Conservation (phyloP, 257 asterid genomes). For the Petunia axillaris region DNA sequence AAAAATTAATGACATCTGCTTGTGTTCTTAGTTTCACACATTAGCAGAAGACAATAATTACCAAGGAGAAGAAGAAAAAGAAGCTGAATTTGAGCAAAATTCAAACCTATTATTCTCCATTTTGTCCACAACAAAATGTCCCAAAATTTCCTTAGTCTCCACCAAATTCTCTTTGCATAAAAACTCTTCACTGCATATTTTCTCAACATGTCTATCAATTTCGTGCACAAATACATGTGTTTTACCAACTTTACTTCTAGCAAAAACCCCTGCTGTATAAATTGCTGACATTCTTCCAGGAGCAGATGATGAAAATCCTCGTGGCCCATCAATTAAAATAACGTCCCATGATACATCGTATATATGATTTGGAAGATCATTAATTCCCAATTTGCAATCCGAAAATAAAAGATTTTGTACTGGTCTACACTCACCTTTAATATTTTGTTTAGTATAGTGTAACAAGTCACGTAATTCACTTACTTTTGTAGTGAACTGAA, state of each 20-base stretch:
- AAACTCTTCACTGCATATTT: slow-evolving; percentile 63
- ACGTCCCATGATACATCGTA: slow-evolving; percentile 92
- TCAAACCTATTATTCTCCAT: slow-evolving; percentile 38
- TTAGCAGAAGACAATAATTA: slow-evolving; percentile 23
- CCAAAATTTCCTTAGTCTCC: slow-evolving; percentile 48
- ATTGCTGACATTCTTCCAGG: slow-evolving; percentile 84
- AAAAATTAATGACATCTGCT: no score
- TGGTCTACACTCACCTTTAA: slow-evolving; percentile 57
- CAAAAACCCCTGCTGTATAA: slow-evolving; percentile 77
- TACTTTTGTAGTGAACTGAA: slow-evolving; percentile 62
- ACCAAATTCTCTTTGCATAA: slow-evolving; percentile 64
- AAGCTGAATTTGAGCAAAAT: slow-evolving; percentile 49
- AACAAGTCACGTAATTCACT: slow-evolving; percentile 63
- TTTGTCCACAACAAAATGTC: slow-evolving; percentile 67
- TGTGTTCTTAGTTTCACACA: background rate
- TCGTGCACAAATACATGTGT: slow-evolving; percentile 84
- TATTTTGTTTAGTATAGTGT: slow-evolving; percentile 49
- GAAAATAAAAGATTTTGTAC: slow-evolving; percentile 85
- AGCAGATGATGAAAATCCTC: slow-evolving; percentile 52
- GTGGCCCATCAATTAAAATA: slow-evolving; percentile 77
- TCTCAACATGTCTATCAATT: slow-evolving; percentile 63
- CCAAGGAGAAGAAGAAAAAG: slow-evolving; percentile 38
- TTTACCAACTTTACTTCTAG: slow-evolving; percentile 56
- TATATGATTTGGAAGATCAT: slow-evolving; percentile 81
- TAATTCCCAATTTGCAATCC: slow-evolving; percentile 72